Conservation (phyloP, 2,329 filamentous ascomycete species). For the Calonectria multiphialidica region DNA sequence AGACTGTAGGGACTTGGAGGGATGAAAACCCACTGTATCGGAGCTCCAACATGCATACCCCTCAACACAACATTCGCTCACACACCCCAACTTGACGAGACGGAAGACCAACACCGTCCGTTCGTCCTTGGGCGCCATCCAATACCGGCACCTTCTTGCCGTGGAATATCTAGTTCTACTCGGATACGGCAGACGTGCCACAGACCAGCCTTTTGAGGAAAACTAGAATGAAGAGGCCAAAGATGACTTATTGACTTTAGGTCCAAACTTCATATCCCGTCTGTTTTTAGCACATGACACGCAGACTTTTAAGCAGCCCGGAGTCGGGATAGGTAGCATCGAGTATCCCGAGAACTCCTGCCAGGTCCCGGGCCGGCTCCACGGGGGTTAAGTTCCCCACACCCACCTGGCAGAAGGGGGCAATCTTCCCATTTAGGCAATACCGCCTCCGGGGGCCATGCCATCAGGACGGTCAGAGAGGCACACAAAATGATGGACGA, state of each 20-base stretch:
- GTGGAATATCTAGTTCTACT: not conserved
- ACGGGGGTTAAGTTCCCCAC: slow-evolving; percentile 15
- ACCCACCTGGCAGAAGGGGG: slow-evolving; percentile 2
- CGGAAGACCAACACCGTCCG: slow-evolving; percentile 4
- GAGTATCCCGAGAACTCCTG: slow-evolving; percentile 8
- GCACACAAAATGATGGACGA: not conserved
- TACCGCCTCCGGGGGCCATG: not conserved
- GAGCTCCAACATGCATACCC: not conserved
- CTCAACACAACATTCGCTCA: not conserved
- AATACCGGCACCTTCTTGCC: not conserved
- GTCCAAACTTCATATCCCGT: not conserved
- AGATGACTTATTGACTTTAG: not conserved
- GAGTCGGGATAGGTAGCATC: not conserved
- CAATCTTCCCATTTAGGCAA: slow-evolving; percentile 14
- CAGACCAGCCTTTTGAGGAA: not conserved
- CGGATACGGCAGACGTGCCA: not conserved
- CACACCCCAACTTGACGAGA: not conserved
- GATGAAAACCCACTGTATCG: slow-evolving; percentile 12
- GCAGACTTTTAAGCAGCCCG: not conserved
- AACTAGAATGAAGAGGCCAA: not conserved
- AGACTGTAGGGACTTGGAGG: not conserved
- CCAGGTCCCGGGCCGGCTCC: slow-evolving; percentile 17
- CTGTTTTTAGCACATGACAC: not conserved
- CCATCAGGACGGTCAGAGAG: not conserved
- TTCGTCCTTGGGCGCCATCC: not conserved